A percentile compares a stretch with the other conserved stretches of the same genome.
Conservation (phyloP, 176 grass and related monocot species). For the Zoysia japonica region DNA sequence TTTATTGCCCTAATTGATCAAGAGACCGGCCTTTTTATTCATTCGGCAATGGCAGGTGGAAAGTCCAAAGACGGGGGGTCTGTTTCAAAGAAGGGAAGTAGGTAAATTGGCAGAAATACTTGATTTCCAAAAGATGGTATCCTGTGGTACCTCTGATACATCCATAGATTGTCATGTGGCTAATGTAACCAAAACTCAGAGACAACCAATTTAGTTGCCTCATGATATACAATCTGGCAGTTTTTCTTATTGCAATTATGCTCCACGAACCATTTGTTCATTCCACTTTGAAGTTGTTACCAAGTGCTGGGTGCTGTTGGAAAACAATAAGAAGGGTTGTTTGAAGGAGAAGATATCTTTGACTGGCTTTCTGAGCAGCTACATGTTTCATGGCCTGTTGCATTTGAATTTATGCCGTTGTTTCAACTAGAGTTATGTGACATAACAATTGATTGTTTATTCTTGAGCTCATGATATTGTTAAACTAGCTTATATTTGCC, state of each 20-base stretch:
- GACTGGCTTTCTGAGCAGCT: neutral
- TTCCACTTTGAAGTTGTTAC: slow-evolving; percentile 20
- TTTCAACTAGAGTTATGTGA: neutral
- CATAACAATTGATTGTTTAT: slow-evolving; percentile 7
- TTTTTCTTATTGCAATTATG: neutral
- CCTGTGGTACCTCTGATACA: slow-evolving; percentile 55
- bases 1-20: slow-evolving; percentile 88
- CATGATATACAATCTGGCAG: slow-evolving; percentile 29
- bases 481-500: slow-evolving; percentile 3
- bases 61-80: slow-evolving; percentile 99
- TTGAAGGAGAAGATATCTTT: slow-evolving; percentile 14
- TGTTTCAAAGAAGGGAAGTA: slow-evolving; percentile 99
- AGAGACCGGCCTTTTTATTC: slow-evolving; percentile 82
- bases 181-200: slow-evolving; percentile 41
- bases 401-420: slow-evolving; percentile 26
- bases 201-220: slow-evolving; percentile 4
- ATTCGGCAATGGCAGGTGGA: slow-evolving; percentile 97
- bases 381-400: slow-evolving; percentile 11
- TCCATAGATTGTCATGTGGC: slow-evolving; percentile 29
- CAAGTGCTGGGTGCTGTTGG: slow-evolving; percentile 20
- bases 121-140: slow-evolving; percentile 79
- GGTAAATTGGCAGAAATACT: slow-evolving; percentile 91
- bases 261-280: slow-evolving; percentile 11
- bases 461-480: slow-evolving; percentile 24
- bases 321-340: slow-evolving; percentile 11